Base-by-base conservation (phyloP, 805 yeast species). In the Cyberlindnera samutprakarnensis region DNA sequence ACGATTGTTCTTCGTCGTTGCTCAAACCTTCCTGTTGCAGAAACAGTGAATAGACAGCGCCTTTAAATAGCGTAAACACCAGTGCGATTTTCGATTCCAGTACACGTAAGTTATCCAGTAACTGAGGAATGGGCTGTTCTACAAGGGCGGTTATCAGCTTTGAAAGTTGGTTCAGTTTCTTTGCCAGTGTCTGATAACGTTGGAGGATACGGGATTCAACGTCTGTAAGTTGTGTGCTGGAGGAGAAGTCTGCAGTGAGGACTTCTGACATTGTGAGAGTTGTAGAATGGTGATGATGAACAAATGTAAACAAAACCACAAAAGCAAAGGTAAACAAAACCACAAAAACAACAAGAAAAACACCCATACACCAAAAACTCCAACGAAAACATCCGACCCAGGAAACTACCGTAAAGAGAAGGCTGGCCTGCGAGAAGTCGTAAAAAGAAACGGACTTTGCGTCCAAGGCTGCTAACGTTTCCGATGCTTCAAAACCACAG, bases 41-140 rank as follows among this genome's bases (percentile, higher is more conserved):
- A 35, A 75, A 70, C 31, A 79, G 57, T 13, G 78, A 70, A 48
- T 80, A 80, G 4, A 80, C 84, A 4, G 86, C 79, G 5, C 82
- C 78, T 42, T 78, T 75, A 54, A 80, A 68, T 26, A 77, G 52
- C 1, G 86, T 78, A 31, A 75, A 75, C 4, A 80, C 79, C 32
- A 78, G 54, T 1, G 79, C 78, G 10, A 75, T 62, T 41, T 78
- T 78, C 39, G 72, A 63, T 44, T 80, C 88, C 31, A 80, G 63
- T 16, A 63, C 69, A 18, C 85, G 62, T 42, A 79, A 52, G 39
- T 72, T 70, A 22, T 69, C 73, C 16, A 68, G 43, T 14, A 70
- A 53, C 29, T 64, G 62, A 12, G 48, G 42, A 2, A 46, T 38
- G 30, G 56, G 51, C 6, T 27, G 33, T 25, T 42, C 38, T 37